These are phyloP conservation scores for Avena sativa DNA, from an alignment of 176 grass and related monocot genomes.

Conservation along the genomic window DNA sequence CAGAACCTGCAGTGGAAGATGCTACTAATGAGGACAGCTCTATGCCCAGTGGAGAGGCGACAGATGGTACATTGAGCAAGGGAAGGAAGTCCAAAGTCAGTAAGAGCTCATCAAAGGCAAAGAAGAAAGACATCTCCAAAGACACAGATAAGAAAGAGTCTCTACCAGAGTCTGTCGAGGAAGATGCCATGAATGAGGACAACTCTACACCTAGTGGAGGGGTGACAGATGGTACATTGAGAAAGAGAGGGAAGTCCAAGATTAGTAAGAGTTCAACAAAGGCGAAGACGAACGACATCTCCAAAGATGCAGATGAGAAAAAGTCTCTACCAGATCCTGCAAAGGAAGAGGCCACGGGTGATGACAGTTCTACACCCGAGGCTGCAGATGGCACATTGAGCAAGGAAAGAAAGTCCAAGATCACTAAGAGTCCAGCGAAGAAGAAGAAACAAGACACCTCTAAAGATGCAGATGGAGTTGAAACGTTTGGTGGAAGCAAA, in stretches of 20 bases:
- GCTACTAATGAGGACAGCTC: slow-evolving; percentile 7
- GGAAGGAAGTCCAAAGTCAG: slow-evolving; percentile 19
- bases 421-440: slow-evolving; percentile 15
- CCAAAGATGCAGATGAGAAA: slow-evolving; percentile 6
- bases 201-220: background rate
- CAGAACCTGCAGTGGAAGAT: slow-evolving; percentile 3
- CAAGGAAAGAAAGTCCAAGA: slow-evolving; percentile 34
- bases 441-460: slow-evolving; percentile 36
- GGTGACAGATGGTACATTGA: slow-evolving; percentile 9
- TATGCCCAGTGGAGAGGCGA: background rate
- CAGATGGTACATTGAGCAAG: slow-evolving; percentile 34
- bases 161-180: background rate
- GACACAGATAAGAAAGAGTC: background rate
- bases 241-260: slow-evolving; percentile 31
- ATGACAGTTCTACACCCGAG: background rate
- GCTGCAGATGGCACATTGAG: slow-evolving; percentile 14
- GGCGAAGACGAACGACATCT: slow-evolving; percentile 25
- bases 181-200: slow-evolving; percentile 11
- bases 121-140: slow-evolving; percentile 20
- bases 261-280: background rate
- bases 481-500: slow-evolving; percentile 31
- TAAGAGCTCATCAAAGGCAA: slow-evolving; percentile 26
- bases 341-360: slow-evolving; percentile 29
- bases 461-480: slow-evolving; percentile 31
- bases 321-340: background rate